Evolutionary conservation across 345 rosid genomes (phyloP).

Genomic region (Cochlearia excelsa): DNA sequence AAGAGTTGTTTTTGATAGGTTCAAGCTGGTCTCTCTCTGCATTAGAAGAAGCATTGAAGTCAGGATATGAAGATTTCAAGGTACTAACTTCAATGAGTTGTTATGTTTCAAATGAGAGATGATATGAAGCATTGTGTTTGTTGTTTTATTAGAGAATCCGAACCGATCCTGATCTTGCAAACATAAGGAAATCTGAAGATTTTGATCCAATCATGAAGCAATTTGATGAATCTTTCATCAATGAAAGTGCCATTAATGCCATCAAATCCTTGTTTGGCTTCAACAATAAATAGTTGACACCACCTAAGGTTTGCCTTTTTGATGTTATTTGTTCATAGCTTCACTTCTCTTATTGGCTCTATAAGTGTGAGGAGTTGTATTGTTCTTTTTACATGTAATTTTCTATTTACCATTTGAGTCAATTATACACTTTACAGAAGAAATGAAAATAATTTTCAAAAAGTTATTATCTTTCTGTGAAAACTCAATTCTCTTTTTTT

Average conservation of each 20-base stretch:
- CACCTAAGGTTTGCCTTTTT: neutral
- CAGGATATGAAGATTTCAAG: constrained; percentile 92
- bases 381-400: neutral
- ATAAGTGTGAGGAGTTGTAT: constrained; percentile 22
- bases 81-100: constrained; percentile 36
- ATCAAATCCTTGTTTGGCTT: constrained; percentile 88
- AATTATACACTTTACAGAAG: neutral
- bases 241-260: constrained; percentile 89
- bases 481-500: neutral
- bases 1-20: constrained; percentile 41
- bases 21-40: constrained; percentile 93
- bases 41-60: constrained; percentile 75
- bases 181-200: constrained; percentile 53
- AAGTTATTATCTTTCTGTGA: too few relatives aligned
- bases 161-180: constrained; percentile 79
- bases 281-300: constrained; percentile 52
- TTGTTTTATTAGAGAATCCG: constrained; percentile 66
- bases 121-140: constrained; percentile 5
- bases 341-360: constrained; percentile 20
- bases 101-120: neutral
- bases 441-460: too few relatives aligned
- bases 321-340: constrained; percentile 33
- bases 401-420: neutral
- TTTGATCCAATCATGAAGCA: constrained; percentile 71
- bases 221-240: constrained; percentile 96